Percentiles rank a stretch among this genome's conserved stretches.
Conservation (phyloP, 768 basidiomycete species). For the Tricholoma bakamatsutake region DNA sequence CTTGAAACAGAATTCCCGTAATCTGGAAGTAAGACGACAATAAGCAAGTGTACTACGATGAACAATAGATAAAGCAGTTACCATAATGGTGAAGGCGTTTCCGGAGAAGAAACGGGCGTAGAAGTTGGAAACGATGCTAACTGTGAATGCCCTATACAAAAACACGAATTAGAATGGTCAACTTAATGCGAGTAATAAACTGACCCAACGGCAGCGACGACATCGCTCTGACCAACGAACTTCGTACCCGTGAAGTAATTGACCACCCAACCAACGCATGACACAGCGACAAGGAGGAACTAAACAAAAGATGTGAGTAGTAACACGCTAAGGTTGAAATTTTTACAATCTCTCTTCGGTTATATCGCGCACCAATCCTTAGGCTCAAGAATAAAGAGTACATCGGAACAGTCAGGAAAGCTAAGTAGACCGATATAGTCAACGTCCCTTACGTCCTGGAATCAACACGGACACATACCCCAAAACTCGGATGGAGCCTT, state of each 20-base stretch:
- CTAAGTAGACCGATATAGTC: slow-evolving; percentile 22
- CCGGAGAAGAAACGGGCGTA: slow-evolving; percentile 71
- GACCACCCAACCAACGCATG: slow-evolving; percentile 70
- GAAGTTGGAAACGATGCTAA: slow-evolving; percentile 73
- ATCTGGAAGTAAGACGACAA: slow-evolving; percentile 30
- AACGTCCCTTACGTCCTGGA: not conserved
- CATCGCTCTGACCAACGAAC: slow-evolving; percentile 67
- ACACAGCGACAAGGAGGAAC: slow-evolving; percentile 45
- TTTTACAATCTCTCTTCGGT: slow-evolving; percentile 49
- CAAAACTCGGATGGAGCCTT: slow-evolving; percentile 61
- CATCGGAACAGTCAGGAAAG: slow-evolving; percentile 68
- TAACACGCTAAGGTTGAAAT: not conserved
- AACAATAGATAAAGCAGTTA: slow-evolving; percentile 23
- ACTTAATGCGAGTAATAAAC: slow-evolving; percentile 8
- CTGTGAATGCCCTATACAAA: slow-evolving; percentile 60
- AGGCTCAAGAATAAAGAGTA: slow-evolving; percentile 65
- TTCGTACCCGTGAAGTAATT: slow-evolving; percentile 63
- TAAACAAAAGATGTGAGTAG: not conserved
- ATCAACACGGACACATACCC: slow-evolving; percentile 40
- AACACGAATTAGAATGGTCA: not conserved
- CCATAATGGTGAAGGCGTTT: slow-evolving; percentile 80
- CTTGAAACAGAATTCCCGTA: slow-evolving; percentile 79
- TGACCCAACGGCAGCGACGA: slow-evolving; percentile 70
- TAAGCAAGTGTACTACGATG: not conserved
- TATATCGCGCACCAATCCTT: slow-evolving; percentile 56